Evolutionary conservation across 371 early-diverging fungal genomes (phyloP), one percentile per base, ranked within the genome.

Genomic region (Mucor velutinosus): DNA sequence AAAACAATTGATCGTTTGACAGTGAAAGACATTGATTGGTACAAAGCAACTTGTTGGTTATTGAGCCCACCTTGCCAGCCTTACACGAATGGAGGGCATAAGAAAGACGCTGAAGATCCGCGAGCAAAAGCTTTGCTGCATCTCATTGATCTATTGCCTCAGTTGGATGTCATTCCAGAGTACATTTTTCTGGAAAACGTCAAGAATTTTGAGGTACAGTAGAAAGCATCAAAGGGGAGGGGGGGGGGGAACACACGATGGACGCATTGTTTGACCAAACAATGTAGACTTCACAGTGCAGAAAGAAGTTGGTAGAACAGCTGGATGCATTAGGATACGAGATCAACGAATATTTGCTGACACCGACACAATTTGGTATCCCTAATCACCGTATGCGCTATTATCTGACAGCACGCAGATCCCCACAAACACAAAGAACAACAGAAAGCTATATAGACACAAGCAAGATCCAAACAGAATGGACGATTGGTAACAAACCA

Each of bases 1-100:
- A 87, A 86, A 77, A 84, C 86, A 0, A 91, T 92, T 32, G 90
- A 89, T 57, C 81, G 85, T 29, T 66, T 92, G 19, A 82, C 77
- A 12, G 66, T 71, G 7, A 76, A 78, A 27, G 89, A 92, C 17
- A 82, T 92, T 64, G 89, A 90, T 66, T 80, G 74, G 79, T 82
- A 78, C 69, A 67, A 85, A 7, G 93, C 92, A 1, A 78, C 90
- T 61, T 84, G 88, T 37, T 94, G 95, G 95, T 77, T 93, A 11
- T 77, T 94, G 65, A 91, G 92, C 63, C 95, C 92, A 23, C 95
- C 96, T 0, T 95, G 95, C 65, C 97, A 96, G 84, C 90, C 91
- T 6, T 93, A 89, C 65, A 92, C 93, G 0, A 84, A 89, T 33
- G 91, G 90, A 23, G 90, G 92, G 23, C 87, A 86, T 33, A 70